Conservation (phyloP, 345 rosid genomes). For the Euphorbia lathyris region DNA sequence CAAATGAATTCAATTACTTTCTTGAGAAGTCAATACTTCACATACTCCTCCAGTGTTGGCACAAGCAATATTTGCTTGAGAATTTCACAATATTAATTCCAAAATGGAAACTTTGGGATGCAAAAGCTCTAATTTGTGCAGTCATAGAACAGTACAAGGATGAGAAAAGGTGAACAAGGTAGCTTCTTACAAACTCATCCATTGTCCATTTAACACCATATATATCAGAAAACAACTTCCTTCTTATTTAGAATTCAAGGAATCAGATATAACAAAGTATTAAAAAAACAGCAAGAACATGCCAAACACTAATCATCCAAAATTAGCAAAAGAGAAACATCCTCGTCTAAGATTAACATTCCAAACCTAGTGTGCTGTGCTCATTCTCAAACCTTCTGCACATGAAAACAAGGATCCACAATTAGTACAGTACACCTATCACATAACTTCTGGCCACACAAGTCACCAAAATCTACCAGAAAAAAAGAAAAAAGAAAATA, state of each 20-base stretch:
- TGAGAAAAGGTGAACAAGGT: neutral
- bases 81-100: neutral
- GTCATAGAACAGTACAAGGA: neutral
- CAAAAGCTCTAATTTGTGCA: neutral
- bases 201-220: neutral
- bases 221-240: neutral
- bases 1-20: no score
- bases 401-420: neutral
- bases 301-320: conserved; percentile 5
- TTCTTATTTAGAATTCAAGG: neutral
- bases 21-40: no score
- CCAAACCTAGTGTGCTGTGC: neutral
- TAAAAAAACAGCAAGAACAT: neutral
- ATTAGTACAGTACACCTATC: neutral
- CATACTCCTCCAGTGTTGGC: no score
- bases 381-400: conserved; percentile 22
- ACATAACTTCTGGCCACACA: neutral
- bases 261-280: neutral
- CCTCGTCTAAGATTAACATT: neutral
- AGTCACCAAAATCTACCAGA: neutral
- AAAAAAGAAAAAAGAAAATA: no score
- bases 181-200: neutral
- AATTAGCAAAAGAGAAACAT: neutral
- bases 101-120: neutral
- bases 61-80: neutral